These are phyloP conservation scores for Neurospora crassa DNA, from an alignment of 2,329 filamentous ascomycete species.

Conservation along the genomic window DNA sequence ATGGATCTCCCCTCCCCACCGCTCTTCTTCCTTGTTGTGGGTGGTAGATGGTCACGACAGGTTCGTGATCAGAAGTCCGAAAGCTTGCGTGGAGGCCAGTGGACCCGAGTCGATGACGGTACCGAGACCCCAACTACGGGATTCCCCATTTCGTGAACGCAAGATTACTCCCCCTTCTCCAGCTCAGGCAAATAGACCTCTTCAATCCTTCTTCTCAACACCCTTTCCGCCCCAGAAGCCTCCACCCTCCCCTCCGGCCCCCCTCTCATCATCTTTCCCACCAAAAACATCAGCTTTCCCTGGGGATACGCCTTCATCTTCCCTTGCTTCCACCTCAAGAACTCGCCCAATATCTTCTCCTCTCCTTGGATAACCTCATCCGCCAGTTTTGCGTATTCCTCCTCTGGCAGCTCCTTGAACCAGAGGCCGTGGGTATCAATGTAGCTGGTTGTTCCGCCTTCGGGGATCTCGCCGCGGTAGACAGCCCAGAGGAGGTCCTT, in stretches of 20 bases:
- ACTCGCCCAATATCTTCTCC: constrained; percentile 36
- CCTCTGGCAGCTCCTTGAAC: constrained; percentile 40
- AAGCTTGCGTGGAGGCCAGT: neutral
- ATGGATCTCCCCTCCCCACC: neutral
- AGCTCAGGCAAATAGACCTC: neutral
- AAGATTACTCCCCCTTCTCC: neutral
- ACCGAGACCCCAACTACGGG: neutral
- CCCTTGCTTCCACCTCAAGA: constrained; percentile 28
- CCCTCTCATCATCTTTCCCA: constrained; percentile 47
- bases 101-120: neutral
- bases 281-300: constrained; percentile 51
- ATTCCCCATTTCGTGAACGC: neutral
- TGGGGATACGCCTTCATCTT: constrained; percentile 33
- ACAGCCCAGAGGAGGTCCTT: constrained; percentile 48
- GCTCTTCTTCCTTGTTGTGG: neutral
- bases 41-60: neutral
- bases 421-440: constrained; percentile 41
- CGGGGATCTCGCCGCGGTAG: constrained; percentile 33
- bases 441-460: constrained; percentile 28
- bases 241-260: constrained; percentile 47
- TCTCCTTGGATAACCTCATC: constrained; percentile 34
- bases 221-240: constrained; percentile 38
- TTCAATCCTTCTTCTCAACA: constrained; percentile 29
- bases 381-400: constrained; percentile 41
- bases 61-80: neutral